phyloP scores from a whole-genome alignment of 75 land plant genomes.

The Pinus taeda region DNA sequence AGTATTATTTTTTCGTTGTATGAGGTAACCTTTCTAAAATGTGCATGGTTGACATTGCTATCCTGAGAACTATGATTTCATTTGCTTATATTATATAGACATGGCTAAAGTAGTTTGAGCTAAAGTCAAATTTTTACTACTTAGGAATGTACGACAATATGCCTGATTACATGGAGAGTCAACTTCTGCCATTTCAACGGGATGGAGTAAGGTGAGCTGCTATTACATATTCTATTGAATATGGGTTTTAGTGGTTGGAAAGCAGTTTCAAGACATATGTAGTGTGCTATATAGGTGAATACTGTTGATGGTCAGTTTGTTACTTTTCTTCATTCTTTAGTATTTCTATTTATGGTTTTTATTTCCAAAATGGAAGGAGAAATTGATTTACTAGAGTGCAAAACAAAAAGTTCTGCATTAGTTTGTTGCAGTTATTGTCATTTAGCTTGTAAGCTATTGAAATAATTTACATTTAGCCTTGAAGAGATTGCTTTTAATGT shows the following conservation, averaged over 20 bases:
- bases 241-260: not conserved
- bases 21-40: no score
- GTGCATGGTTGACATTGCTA: not conserved
- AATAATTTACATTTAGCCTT: no score
- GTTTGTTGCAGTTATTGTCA: not conserved
- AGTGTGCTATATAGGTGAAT: not conserved
- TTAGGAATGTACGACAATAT: constrained; percentile 68
- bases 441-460: no score
- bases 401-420: not conserved
- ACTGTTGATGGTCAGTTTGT: no score
- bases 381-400: not conserved
- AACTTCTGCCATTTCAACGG: constrained; percentile 81
- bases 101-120: not conserved
- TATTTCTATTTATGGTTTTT: not conserved
- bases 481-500: no score
- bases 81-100: not conserved
- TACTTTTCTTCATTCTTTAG: not conserved
- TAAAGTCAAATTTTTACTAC: not conserved
- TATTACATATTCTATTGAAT: not conserved
- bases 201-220: constrained; percentile 79
- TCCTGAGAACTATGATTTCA: not conserved
- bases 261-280: not conserved
- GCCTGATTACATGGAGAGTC: constrained; percentile 61
- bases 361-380: not conserved
- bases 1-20: no score